Evolutionary conservation across 2,329 filamentous ascomycete species (phyloP), one percentile per base, ranked within the genome.

Genomic region (Hypoxylon sp.): DNA sequence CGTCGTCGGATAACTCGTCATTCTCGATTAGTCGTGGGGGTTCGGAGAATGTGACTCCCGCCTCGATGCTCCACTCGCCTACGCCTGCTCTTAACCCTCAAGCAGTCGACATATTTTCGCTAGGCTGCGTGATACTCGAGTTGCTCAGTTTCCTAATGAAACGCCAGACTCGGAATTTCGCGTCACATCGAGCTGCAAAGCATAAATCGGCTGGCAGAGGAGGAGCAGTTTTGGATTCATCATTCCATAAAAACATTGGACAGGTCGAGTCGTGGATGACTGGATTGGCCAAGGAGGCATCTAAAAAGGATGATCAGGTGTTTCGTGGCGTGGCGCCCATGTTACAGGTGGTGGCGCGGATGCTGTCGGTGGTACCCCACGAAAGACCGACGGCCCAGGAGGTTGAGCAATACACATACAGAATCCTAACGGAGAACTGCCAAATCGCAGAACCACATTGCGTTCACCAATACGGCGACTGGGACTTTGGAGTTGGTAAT

Each of bases 111-210:
- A 81, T 93, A 18, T 94, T 91, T 78, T 91, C 90, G 2, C 81
- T 93, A 1, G 91, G 87, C 8, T 91, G 90, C 75, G 83, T 93
- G 53, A 91, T 91, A 64, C 80, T 93, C 14, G 91, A 94, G 68
- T 84, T 93, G 28, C 74, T 93, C 18, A 88, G 88, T 20, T 88
- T 91, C 72, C 80, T 91, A 61, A 77, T 93, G 64, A 91, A 92
- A 75, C 88, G 89, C 69, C 87, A 88, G 55, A 83, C 86, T 0
- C 84, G 86, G 51, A 85, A 89, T 24, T 93, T 93, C 72, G 81
- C 87, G 32, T 83, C 87, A 22, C 88, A 92, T 74, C 88, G 91
- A 4, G 84, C 87, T 1, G 84, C 86, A 2, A 89, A 89, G 73
- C 87, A 90, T 74, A 89, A 88, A 73, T 84, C 79, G 40, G 77